These are phyloP conservation scores for Penicillium sp. DNA, from an alignment of 2,329 filamentous ascomycete genomes.

Conservation along the genomic window DNA sequence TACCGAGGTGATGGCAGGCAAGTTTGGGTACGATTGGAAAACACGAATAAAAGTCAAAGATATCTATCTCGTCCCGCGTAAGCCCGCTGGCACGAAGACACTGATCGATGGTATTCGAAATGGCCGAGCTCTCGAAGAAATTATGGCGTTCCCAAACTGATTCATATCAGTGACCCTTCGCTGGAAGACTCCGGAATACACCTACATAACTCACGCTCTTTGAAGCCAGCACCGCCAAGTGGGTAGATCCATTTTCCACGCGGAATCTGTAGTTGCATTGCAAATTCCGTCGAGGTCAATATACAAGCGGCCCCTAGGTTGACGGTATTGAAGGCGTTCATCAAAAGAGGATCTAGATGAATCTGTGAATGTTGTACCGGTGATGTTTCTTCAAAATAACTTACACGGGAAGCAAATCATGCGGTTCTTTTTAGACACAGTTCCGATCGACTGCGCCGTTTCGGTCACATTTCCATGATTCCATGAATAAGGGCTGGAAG, in stretches of 20 bases:
- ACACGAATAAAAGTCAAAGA: constrained; percentile 64
- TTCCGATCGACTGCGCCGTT: constrained; percentile 51
- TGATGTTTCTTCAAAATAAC: constrained; percentile 16
- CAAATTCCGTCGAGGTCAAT: constrained; percentile 55
- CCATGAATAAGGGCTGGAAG: constrained; percentile 55
- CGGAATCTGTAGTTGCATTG: constrained; percentile 52
- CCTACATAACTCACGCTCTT: constrained; percentile 54
- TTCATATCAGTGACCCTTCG: neutral
- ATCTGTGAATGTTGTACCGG: neutral
- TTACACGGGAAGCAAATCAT: constrained; percentile 66
- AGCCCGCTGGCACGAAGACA: constrained; percentile 49
- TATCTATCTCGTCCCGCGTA: constrained; percentile 51
- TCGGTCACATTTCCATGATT: constrained; percentile 47
- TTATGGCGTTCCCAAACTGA: constrained; percentile 60
- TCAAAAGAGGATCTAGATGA: constrained; percentile 57
- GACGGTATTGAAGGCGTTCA: constrained; percentile 68
- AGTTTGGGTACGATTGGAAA: constrained; percentile 67
- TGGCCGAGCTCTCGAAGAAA: constrained; percentile 55
- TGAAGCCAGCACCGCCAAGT: constrained; percentile 59
- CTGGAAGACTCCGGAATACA: neutral
- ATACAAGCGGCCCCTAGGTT: constrained; percentile 60
- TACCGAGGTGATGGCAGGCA: constrained; percentile 56
- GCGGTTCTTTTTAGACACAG: constrained; percentile 54
- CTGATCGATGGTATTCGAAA: constrained; percentile 55
- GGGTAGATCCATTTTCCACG: constrained; percentile 59